Base-by-base conservation (phyloP, 495 filamentous ascomycete species). In the Penicillium antarcticum region DNA sequence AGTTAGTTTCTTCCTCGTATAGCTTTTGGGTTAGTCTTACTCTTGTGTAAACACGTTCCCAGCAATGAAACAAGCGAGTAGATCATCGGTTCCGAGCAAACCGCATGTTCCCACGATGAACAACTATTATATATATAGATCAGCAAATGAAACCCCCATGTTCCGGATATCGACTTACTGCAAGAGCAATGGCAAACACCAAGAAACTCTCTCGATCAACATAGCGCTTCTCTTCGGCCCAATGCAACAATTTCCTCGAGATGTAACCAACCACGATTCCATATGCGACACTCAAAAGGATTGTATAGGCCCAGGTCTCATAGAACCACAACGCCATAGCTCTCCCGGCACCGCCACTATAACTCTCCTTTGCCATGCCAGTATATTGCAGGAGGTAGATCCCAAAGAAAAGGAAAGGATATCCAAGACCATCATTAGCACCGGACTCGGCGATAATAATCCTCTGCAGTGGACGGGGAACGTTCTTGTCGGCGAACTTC, bases 361-460 rank as follows among this genome's bases (percentile, higher is more conserved):
- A 72, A 0, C 75, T 82, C 58, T 62, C 68, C 1, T 84, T 86
- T 44, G 75, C 75, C 57, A 80, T 74, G 2, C 80, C 81, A 3
- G 73, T 75, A 58, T 88, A 92, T 69, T 92, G 87, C 57, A 95
- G 81, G 32, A 96, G 62, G 63, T 92, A 96, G 41, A 97, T 72
- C 2, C 86, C 83, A 43, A 96, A 76, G 72, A 91, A 95, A 18
- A 96, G 72, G 57, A 95, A 96, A 0, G 91, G 92, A 59, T 95
- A 95, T 0, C 92, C 91, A n/a, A 97, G 78, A 0, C 92, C 91
- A 66, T 96, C 91, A 65, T 96, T 96, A 4, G 90, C 88, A 2
- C 92, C 92, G 0, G 87, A 90, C 70, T 97, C 91, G 0, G 91
- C 91, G 44, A 92, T 82, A 56, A 96, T 92, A 50, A 96, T 90